These are phyloP conservation scores for Saururus chinensis DNA, from an alignment of 164 flowering plant genomes.

Conservation along the genomic window DNA sequence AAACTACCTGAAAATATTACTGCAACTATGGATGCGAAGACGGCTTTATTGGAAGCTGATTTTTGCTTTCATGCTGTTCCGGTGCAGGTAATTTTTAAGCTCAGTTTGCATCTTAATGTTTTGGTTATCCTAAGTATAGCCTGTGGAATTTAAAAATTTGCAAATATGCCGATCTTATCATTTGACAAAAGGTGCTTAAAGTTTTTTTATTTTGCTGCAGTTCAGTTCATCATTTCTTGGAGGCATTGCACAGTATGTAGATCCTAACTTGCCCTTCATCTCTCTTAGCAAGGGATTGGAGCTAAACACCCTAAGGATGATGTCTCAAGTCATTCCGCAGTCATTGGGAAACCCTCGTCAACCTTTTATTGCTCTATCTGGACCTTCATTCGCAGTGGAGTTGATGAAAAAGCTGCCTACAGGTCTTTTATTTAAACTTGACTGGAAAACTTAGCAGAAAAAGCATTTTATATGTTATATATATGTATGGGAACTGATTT, in stretches of 20 bases:
- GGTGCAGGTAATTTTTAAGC: constrained; percentile 59
- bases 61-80: constrained; percentile 96
- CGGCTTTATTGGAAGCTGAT: constrained; percentile 68
- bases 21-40: constrained; percentile 80
- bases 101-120: neutral
- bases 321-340: constrained; percentile 91
- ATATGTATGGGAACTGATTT: no score
- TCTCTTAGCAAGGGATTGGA: constrained; percentile 96
- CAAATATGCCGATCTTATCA: no score
- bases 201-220: constrained; percentile 37
- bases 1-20: constrained; percentile 70
- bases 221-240: constrained; percentile 86
- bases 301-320: constrained; percentile 83
- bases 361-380: constrained; percentile 85
- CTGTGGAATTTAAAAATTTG: no score
- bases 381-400: constrained; percentile 88
- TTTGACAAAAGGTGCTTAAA: no score
- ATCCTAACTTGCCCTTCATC: constrained; percentile 82
- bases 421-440: constrained; percentile 27
- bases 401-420: constrained; percentile 90
- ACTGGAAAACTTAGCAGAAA: neutral
- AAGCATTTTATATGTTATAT: no score
- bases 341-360: constrained; percentile 76
- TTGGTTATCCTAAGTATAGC: no score
- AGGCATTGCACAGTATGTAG: constrained; percentile 63